Conservation (phyloP, 2,329 filamentous ascomycete species). For the Hypoxylon sp. region DNA sequence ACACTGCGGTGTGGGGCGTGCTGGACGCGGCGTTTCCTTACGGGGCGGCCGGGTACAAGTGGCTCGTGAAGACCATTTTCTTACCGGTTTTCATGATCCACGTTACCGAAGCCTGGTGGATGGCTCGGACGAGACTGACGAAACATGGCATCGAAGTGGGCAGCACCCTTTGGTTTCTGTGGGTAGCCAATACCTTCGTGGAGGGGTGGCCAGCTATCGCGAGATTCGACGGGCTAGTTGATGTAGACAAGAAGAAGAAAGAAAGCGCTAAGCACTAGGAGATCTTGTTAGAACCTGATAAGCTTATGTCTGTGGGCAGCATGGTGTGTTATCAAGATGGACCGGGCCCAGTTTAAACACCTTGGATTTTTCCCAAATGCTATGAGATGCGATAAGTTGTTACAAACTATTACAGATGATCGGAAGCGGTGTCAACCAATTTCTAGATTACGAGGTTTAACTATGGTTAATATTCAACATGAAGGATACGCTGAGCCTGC, state of each 20-base stretch:
- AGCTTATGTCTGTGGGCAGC: neutral
- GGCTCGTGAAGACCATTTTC: conserved; percentile 69
- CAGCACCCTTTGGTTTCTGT: conserved; percentile 64
- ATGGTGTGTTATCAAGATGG: neutral
- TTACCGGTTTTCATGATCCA: conserved; percentile 73
- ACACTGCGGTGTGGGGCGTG: conserved; percentile 61
- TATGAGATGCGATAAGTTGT: neutral
- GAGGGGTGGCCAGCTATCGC: conserved; percentile 65
- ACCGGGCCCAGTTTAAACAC: neutral
- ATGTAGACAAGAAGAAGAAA: conserved; percentile 56
- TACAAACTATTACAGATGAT: neutral
- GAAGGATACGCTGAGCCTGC: neutral
- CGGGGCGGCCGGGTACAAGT: conserved; percentile 68
- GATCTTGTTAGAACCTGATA: neutral
- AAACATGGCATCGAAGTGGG: conserved; percentile 62
- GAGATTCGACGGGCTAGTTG: conserved; percentile 64
- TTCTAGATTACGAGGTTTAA: neutral
- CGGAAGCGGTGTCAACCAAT: neutral
- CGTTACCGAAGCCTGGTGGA: conserved; percentile 67
- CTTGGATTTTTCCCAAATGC: neutral
- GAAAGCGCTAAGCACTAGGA: conserved; percentile 57
- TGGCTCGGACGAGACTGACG: conserved; percentile 61
- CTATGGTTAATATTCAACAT: neutral
- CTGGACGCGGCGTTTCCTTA: conserved; percentile 65
- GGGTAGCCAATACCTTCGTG: conserved; percentile 64